Conservation (phyloP, 805 yeast genomes). For the Yamadazyma laniorum region DNA sequence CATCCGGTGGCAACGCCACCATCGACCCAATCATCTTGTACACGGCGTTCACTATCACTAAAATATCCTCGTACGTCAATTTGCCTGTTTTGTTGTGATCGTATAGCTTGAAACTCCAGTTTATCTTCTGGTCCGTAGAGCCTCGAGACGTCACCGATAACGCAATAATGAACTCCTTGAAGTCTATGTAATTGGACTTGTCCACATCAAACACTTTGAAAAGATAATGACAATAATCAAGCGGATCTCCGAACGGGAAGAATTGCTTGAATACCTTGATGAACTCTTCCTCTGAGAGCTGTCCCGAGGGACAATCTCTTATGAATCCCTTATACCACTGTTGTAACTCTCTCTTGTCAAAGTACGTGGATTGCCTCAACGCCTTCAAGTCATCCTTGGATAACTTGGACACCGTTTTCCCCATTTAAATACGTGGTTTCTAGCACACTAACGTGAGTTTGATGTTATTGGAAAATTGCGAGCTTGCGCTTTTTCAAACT, state of each 20-base stretch:
- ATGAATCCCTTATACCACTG: slow-evolving; percentile 98
- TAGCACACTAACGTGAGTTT: no score
- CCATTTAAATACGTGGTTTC: no score
- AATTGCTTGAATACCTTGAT: slow-evolving; percentile 91
- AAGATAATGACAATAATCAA: slow-evolving; percentile 82
- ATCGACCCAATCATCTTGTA: slow-evolving; percentile 95
- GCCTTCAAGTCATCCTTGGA: slow-evolving; percentile 86
- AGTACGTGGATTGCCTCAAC: slow-evolving; percentile 81
- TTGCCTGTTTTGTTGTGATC: slow-evolving; percentile 80
- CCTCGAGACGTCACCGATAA: slow-evolving; percentile 87
- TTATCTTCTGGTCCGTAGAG: slow-evolving; percentile 73
- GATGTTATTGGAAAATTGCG: background rate
- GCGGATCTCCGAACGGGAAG: slow-evolving; percentile 97
- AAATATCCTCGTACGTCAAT: slow-evolving; percentile 74
- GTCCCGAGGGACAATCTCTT: slow-evolving; percentile 92
- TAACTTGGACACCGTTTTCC: slow-evolving; percentile 89
- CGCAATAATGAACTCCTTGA: slow-evolving; percentile 88
- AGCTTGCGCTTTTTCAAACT: background rate
- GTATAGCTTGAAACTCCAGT: slow-evolving; percentile 87
- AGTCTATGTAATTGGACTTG: slow-evolving; percentile 77
- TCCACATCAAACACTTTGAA: slow-evolving; percentile 88
- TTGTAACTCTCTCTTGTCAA: slow-evolving; percentile 89
- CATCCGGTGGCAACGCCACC: slow-evolving; percentile 87
- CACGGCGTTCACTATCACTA: slow-evolving; percentile 74
- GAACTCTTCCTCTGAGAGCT: slow-evolving; percentile 81